phyloP scores from a whole-genome alignment of 2,329 filamentous ascomycete genomes.

The Pestalotiopsis sp. region DNA sequence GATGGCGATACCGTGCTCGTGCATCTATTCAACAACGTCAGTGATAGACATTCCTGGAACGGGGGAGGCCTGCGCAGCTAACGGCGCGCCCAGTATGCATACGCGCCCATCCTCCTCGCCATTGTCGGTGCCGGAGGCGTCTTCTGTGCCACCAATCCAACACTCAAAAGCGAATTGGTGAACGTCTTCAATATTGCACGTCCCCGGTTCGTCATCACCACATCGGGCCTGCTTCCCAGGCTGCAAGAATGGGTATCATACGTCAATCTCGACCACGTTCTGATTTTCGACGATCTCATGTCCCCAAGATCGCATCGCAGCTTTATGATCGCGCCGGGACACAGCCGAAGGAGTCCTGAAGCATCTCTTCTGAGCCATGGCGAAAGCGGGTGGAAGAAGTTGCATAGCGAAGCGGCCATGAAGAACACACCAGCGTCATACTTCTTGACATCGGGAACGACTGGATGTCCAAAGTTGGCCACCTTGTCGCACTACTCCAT shows the following conservation, averaged over 20 bases:
- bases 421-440: slow-evolving; percentile 25
- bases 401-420: slow-evolving; percentile 19
- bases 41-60: not conserved
- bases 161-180: slow-evolving; percentile 46
- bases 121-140: slow-evolving; percentile 47
- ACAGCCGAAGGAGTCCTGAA: slow-evolving; percentile 28
- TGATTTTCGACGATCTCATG: not conserved
- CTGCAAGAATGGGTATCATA: not conserved
- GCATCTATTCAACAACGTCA: slow-evolving; percentile 6
- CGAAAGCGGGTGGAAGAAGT: slow-evolving; percentile 15
- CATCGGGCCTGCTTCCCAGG: slow-evolving; percentile 15
- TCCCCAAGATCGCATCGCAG: not conserved
- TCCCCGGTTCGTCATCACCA: slow-evolving; percentile 45
- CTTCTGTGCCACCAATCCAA: slow-evolving; percentile 51
- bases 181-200: slow-evolving; percentile 44
- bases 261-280: not conserved
- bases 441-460: slow-evolving; percentile 36
- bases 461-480: slow-evolving; percentile 40
- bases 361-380: slow-evolving; percentile 18
- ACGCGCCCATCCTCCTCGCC: slow-evolving; percentile 38
- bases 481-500: slow-evolving; percentile 34
- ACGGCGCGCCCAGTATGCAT: slow-evolving; percentile 32
- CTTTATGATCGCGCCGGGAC: not conserved
- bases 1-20: slow-evolving; percentile 6
- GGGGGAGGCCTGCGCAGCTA: not conserved